Evolutionary conservation across 2,329 filamentous ascomycete genomes (phyloP), one percentile per base, ranked within the genome.

Genomic region (Fusarium poae): DNA sequence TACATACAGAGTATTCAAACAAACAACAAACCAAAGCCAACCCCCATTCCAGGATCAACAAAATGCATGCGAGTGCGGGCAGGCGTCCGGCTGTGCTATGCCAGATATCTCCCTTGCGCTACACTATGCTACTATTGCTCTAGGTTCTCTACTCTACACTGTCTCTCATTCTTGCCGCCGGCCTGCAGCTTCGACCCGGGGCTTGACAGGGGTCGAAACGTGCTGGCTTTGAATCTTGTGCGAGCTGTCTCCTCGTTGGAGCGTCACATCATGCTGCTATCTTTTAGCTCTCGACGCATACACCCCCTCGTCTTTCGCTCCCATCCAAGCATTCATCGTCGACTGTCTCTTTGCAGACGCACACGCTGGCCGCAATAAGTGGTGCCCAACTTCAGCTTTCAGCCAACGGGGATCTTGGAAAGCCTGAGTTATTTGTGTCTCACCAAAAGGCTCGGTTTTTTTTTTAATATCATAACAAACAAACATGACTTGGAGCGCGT

Each of bases 401-500:
- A 56, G 37, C 65, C 65, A 68, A 68, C 64, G 23, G 25, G 54
- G 35, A 65, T 25, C 32, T 46, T 65, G 61, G 53, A 34, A 65
- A 60, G 37, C 20, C 46, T 51, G 30, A 46, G 46, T 51, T 48
- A 65, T 37, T 65, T 52, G 61, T 74, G 71, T 73, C 71, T 73
- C 71, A 69, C 37, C 35, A 43, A 66, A 65, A 65, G 44, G 45
- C 35, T 61, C 52, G 34, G 18, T 25, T 71, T 34, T 34, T 67
- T 35, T 48, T 23, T 25, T 27, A 39, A 39, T 39, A 72, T 71
- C 71, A 73, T 67, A 73, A 73, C 67, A 73, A 70, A 69, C 62
- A 58, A 65, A 67, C 51, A 65, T 58, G 55, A 50, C 50, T 65
- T 66, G 57, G 48, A 62, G 56, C 68, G 71, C 66, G 71, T 73